Percentiles rank a stretch among this genome's conserved stretches.
Evolutionary conservation across 164 flowering plant genomes (phyloP).

Genomic region (Piper betle): DNA sequence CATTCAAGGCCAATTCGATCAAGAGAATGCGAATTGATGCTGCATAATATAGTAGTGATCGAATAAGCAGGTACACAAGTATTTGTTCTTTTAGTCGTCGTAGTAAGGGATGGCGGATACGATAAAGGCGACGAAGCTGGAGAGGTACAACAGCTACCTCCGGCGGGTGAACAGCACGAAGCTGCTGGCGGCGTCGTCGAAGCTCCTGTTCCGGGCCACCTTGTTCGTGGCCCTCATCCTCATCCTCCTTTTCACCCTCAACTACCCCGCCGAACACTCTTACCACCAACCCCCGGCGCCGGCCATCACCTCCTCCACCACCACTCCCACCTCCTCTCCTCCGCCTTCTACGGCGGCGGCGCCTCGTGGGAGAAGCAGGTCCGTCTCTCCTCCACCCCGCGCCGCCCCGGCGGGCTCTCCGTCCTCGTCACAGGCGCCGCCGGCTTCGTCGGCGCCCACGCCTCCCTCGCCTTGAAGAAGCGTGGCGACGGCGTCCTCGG

Average conservation of each 20-base stretch:
- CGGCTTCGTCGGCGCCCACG: constrained; percentile 51
- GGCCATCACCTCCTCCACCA: constrained; percentile 14
- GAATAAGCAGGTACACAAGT: background rate
- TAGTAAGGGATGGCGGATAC: constrained; percentile 3
- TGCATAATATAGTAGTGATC: background rate
- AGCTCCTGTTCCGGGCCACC: constrained; percentile 66
- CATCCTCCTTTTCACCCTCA: constrained; percentile 61
- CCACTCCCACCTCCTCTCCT: constrained; percentile 30
- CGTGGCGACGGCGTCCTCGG: constrained; percentile 94
- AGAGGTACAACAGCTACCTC: constrained; percentile 74
- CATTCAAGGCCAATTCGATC: too few relatives aligned
- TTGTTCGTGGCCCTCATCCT: constrained; percentile 55
- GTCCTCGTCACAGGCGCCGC: constrained; percentile 48
- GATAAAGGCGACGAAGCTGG: constrained; percentile 65
- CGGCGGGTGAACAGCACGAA: constrained; percentile 60
- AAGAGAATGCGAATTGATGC: too few relatives aligned
- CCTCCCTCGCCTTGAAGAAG: constrained; percentile 61
- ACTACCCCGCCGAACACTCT: constrained; percentile 35
- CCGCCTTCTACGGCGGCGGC: constrained; percentile 29
- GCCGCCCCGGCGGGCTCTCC: constrained; percentile 37
- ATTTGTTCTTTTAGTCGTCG: background rate
- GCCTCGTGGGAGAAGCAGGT: constrained; percentile 46
- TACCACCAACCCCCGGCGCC: constrained; percentile 12
- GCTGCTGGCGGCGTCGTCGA: constrained; percentile 64
- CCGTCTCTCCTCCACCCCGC: constrained; percentile 50